These are phyloP conservation scores for Corymbia calophylla DNA, from an alignment of 441 rosid species.

Conservation along the genomic window DNA sequence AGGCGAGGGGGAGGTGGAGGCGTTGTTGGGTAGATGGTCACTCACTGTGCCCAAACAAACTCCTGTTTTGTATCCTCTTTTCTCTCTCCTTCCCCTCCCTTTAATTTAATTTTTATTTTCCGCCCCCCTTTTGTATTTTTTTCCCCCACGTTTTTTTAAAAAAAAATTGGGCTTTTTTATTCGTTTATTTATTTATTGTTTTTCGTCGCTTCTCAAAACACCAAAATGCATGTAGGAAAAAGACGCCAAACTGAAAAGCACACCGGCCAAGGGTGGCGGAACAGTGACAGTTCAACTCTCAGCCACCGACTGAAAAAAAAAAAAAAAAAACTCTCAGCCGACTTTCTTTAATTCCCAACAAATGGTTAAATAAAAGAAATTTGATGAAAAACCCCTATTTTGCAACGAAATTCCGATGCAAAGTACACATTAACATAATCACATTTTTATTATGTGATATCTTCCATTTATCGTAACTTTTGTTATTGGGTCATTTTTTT, in stretches of 20 bases:
- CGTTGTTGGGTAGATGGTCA: background rate
- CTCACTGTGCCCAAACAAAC: background rate
- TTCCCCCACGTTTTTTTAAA: background rate
- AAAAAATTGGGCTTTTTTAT: background rate
- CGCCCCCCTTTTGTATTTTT: background rate
- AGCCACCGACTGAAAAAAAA: background rate
- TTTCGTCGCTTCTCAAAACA: background rate
- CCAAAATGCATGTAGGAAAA: background rate
- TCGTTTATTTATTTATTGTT: background rate
- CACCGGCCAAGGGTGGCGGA: constrained; percentile 14
- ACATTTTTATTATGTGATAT: background rate
- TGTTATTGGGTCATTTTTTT: background rate
- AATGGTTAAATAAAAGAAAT: background rate
- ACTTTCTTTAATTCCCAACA: constrained; percentile 10
- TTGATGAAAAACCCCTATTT: background rate
- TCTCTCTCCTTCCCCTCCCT: background rate
- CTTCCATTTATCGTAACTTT: background rate
- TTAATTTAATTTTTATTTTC: background rate
- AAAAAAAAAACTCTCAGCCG: constrained; percentile 18
- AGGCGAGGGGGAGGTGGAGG: background rate
- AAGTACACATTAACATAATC: background rate
- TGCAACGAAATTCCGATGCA: background rate
- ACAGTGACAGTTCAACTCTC: constrained; percentile 32
- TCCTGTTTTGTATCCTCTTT: background rate
- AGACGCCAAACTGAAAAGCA: background rate